These are phyloP conservation scores for Neodidymelliopsis sp. DNA, from an alignment of 2,329 filamentous ascomycete genomes.

Conservation along the genomic window DNA sequence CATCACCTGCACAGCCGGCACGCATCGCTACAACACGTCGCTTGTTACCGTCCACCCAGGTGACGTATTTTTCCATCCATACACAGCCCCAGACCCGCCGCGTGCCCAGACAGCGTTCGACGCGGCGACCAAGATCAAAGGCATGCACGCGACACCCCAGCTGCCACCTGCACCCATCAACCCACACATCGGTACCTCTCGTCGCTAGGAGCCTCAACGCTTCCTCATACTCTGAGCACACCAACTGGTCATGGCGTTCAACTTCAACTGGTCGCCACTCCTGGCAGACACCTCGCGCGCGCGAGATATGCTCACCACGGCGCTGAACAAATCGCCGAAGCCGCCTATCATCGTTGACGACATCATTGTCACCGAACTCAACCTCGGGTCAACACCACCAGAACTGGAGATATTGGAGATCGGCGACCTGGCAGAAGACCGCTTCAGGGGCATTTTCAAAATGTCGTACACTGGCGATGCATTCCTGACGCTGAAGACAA, in stretches of 20 bases:
- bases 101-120: slow-evolving; percentile 37
- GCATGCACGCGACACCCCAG: slow-evolving; percentile 48
- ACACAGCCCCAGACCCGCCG: slow-evolving; percentile 14
- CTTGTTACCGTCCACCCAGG: slow-evolving; percentile 9
- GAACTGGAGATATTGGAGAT: slow-evolving; percentile 98
- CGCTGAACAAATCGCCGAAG: slow-evolving; percentile 96
- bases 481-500: slow-evolving; percentile 91
- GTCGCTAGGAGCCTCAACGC: slow-evolving; percentile 32
- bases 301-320: slow-evolving; percentile 90
- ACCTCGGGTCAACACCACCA: slow-evolving; percentile 91
- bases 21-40: slow-evolving; percentile 12
- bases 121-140: slow-evolving; percentile 40
- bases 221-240: slow-evolving; percentile 8
- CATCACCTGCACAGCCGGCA: slow-evolving; percentile 24
- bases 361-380: slow-evolving; percentile 97
- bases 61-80: slow-evolving; percentile 17
- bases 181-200: slow-evolving; percentile 21
- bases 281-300: slow-evolving; percentile 93
- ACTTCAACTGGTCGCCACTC: slow-evolving; percentile 99
- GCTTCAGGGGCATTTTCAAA: slow-evolving; percentile 98
- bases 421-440: slow-evolving; percentile 94
- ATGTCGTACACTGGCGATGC: slow-evolving; percentile 98
- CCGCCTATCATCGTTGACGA: slow-evolving; percentile 99
- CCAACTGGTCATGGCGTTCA: slow-evolving; percentile 83
- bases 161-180: slow-evolving; percentile 36